Evolutionary conservation across 352 stramenopile genomes (phyloP).

Genomic region (Globisporangium cystogenes): DNA sequence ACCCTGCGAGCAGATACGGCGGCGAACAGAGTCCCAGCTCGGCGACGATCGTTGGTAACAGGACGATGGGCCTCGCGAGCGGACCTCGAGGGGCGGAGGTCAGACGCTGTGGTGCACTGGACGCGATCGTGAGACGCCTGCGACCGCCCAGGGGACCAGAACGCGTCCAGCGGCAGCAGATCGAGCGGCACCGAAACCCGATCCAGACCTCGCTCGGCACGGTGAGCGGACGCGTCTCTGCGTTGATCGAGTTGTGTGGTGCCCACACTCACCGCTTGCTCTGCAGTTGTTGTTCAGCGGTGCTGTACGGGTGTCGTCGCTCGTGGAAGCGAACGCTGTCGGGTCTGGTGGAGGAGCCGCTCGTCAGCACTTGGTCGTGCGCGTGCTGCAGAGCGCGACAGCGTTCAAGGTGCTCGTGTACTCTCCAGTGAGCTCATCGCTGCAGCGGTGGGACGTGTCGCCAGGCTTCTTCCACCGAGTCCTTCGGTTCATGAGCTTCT

Average conservation of each 20-base stretch:
- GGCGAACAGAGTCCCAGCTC: background rate
- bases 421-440: conserved; percentile 20
- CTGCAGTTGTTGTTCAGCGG: conserved; percentile 37
- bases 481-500: conserved; percentile 31
- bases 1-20: no score
- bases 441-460: conserved; percentile 30
- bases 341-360: background rate
- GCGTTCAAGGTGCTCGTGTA: conserved; percentile 36
- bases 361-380: conserved; percentile 11
- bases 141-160: background rate
- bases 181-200: conserved; percentile 12
- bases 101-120: background rate
- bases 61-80: conserved; percentile 1
- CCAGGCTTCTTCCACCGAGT: conserved; percentile 28
- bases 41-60: background rate
- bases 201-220: conserved; percentile 35
- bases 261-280: background rate
- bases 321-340: background rate
- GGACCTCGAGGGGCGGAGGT: background rate
- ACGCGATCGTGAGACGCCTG: background rate
- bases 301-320: conserved; percentile 2
- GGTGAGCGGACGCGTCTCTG: conserved; percentile 19
- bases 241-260: background rate
- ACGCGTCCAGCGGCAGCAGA: background rate
- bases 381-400: conserved; percentile 25